Percentiles rank a stretch among this genome's conserved stretches.
These are phyloP conservation scores for Populus hybrid DNA, from an alignment of 441 rosid genomes.

Conservation along the genomic window DNA sequence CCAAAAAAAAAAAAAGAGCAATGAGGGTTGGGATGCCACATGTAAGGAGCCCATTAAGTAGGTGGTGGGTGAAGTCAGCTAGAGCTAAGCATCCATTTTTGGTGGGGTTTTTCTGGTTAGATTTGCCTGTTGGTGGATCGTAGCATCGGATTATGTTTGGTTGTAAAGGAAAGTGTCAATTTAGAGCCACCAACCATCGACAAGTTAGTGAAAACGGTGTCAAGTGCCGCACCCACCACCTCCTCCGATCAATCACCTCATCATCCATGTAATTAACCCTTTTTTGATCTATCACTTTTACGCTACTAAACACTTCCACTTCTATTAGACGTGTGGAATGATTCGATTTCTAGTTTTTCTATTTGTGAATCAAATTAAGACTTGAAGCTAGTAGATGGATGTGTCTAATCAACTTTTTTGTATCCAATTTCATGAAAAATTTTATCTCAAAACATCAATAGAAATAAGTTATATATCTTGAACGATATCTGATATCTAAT, in stretches of 20 bases:
- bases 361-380: too few relatives aligned
- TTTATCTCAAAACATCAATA: too few relatives aligned
- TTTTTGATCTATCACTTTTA: too few relatives aligned
- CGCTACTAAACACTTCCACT: too few relatives aligned
- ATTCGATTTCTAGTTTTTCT: too few relatives aligned
- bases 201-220: background rate
- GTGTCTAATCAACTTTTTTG: too few relatives aligned
- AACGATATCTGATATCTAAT: too few relatives aligned
- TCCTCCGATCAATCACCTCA: background rate
- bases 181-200: background rate
- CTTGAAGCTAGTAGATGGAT: too few relatives aligned
- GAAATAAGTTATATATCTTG: too few relatives aligned
- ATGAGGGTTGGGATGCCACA: constrained; percentile 11
- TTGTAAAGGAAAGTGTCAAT: background rate
- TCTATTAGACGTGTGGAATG: too few relatives aligned
- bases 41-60: background rate
- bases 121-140: background rate
- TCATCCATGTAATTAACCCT: background rate
- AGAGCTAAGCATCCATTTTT: background rate
- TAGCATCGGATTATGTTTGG: background rate
- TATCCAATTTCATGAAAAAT: too few relatives aligned
- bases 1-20: background rate
- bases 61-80: constrained; percentile 7
- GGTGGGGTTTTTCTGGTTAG: background rate
- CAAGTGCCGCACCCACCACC: background rate